Evolutionary conservation across 805 yeast genomes (phyloP).

Genomic region (Pichia scutulata): DNA sequence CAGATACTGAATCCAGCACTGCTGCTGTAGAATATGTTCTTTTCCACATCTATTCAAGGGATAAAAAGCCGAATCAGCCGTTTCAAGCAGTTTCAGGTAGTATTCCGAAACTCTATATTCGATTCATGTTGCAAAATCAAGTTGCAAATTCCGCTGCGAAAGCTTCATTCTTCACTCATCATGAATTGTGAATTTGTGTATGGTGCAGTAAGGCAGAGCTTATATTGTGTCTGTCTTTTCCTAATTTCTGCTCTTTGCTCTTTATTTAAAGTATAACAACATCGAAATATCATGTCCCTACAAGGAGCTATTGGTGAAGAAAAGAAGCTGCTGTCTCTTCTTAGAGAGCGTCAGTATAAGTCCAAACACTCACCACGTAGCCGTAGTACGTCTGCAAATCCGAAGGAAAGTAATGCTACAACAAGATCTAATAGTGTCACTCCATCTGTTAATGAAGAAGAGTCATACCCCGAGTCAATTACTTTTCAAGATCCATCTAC

Average conservation of each 20-base stretch:
- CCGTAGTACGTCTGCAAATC: slow-evolving; percentile 13
- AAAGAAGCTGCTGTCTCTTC: slow-evolving; percentile 24
- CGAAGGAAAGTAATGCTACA: slow-evolving; percentile 5
- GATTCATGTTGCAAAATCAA: background rate
- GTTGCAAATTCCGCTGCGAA: background rate
- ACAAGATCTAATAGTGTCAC: slow-evolving; percentile 9
- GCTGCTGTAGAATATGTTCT: background rate
- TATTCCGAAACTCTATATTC: background rate
- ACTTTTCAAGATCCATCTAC: slow-evolving; percentile 70
- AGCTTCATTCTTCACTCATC: background rate
- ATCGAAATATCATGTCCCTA: slow-evolving; percentile 22
- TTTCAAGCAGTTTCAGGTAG: background rate
- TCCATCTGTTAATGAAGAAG: slow-evolving; percentile 7
- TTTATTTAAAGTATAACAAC: background rate
- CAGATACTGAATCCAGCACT: background rate
- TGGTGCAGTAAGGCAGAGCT: background rate
- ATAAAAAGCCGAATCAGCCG: background rate
- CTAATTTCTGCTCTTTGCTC: no score
- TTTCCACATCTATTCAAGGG: background rate
- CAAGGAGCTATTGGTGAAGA: slow-evolving; percentile 30
- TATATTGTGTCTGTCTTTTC: background rate
- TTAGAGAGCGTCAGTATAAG: slow-evolving; percentile 23
- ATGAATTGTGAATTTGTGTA: background rate
- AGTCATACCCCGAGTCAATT: slow-evolving; percentile 39
- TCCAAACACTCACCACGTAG: slow-evolving; percentile 12